phyloP scores from a whole-genome alignment of 1,139 yeast genomes.

The Arxiozyma slooffiae region DNA sequence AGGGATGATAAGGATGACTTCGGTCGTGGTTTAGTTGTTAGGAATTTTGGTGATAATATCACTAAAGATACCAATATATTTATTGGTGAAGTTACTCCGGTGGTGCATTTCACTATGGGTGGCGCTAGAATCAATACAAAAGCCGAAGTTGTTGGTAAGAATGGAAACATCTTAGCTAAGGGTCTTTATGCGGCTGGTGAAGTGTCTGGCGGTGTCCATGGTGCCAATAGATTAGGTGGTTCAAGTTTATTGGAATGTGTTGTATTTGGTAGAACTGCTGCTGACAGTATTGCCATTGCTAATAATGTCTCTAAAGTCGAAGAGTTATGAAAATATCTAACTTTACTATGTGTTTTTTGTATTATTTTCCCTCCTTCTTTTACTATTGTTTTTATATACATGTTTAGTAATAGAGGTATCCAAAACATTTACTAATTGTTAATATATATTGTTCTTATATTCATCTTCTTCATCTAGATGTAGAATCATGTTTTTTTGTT shows the following conservation, averaged over 20 bases:
- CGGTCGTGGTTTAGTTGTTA: conserved; percentile 28
- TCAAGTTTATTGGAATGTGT: conserved; percentile 70
- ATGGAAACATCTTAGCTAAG: conserved; percentile 37
- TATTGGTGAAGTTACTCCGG: conserved; percentile 50
- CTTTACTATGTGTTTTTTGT: too few species aligned
- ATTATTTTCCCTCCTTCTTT: background rate
- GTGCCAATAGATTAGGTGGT: conserved; percentile 68
- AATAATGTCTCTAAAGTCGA: background rate
- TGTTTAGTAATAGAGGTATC: too few species aligned
- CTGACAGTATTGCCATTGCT: conserved; percentile 19
- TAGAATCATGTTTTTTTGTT: too few species aligned
- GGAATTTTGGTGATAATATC: conserved; percentile 24
- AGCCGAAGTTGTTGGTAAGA: conserved; percentile 44
- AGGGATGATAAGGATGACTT: conserved; percentile 27
- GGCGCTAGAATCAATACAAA: conserved; percentile 60
- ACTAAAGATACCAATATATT: conserved; percentile 23
- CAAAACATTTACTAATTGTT: too few species aligned
- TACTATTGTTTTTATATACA: background rate
- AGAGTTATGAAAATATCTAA: background rate
- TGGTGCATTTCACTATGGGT: conserved; percentile 81
- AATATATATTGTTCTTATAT: background rate
- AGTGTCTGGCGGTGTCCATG: conserved; percentile 76
- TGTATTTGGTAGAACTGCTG: conserved; percentile 56
- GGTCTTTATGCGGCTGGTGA: conserved; percentile 76
- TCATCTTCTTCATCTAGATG: background rate